Percentiles rank a stretch among this genome's conserved stretches.
These are phyloP conservation scores for Xylariaceae sp. DNA, from an alignment of 2,329 filamentous ascomycete genomes.

Conservation along the genomic window DNA sequence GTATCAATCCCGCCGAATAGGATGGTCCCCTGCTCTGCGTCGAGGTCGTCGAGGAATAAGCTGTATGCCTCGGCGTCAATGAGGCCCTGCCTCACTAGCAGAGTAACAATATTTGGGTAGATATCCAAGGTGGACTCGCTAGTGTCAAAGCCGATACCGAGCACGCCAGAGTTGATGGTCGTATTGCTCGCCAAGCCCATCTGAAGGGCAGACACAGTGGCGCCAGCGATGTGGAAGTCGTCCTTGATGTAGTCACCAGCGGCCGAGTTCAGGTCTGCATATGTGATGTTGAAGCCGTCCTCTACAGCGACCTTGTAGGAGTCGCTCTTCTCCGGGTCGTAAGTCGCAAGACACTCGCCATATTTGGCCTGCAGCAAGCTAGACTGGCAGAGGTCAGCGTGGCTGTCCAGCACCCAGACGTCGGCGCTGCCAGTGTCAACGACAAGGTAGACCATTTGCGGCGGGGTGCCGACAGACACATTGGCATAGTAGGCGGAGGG, in stretches of 20 bases:
- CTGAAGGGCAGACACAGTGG: slow-evolving; percentile 48
- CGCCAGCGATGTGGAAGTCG: slow-evolving; percentile 47
- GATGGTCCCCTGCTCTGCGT: slow-evolving; percentile 57
- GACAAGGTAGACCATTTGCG: slow-evolving; percentile 49
- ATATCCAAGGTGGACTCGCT: slow-evolving; percentile 42
- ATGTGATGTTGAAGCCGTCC: slow-evolving; percentile 54
- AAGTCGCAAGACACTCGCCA: slow-evolving; percentile 38
- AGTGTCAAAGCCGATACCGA: slow-evolving; percentile 55
- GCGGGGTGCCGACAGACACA: slow-evolving; percentile 56
- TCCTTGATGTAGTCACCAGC: slow-evolving; percentile 57
- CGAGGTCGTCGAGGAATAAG: slow-evolving; percentile 55
- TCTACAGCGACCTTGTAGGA: slow-evolving; percentile 42
- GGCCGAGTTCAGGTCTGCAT: slow-evolving; percentile 55
- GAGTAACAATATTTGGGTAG: slow-evolving; percentile 60
- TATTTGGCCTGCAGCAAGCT: slow-evolving; percentile 31
- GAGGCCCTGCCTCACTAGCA: slow-evolving; percentile 57
- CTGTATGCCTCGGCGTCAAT: slow-evolving; percentile 66
- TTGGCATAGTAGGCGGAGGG: slow-evolving; percentile 55
- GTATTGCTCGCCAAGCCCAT: slow-evolving; percentile 51
- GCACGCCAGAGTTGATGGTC: slow-evolving; percentile 50
- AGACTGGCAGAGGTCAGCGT: slow-evolving; percentile 39
- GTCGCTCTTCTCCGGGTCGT: slow-evolving; percentile 43
- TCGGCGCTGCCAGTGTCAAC: slow-evolving; percentile 63
- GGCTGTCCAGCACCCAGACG: slow-evolving; percentile 49
- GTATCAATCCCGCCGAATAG: slow-evolving; percentile 69